These are phyloP conservation scores for Lactuca sativa DNA, from an alignment of 129 eudicot species.

Conservation along the genomic window DNA sequence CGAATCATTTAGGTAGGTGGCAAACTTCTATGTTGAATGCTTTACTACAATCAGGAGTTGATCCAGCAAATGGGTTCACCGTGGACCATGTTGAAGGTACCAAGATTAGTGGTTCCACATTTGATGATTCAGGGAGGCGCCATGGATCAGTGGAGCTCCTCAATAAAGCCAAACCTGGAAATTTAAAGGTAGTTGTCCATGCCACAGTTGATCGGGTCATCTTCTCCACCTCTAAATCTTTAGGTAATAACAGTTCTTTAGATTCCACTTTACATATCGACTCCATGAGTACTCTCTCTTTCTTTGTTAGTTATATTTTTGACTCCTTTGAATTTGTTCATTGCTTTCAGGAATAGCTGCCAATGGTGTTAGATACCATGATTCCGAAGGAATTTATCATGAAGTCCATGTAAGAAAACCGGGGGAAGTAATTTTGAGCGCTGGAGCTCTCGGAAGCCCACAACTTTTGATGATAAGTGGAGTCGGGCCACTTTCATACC, in stretches of 20 bases:
- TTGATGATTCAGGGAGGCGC: slow-evolving; percentile 44
- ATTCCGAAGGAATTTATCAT: slow-evolving; percentile 1
- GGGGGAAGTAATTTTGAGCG: slow-evolving; percentile 27
- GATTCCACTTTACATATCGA: not conserved
- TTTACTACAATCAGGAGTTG: slow-evolving; percentile 27
- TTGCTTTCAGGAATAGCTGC: slow-evolving; percentile 4
- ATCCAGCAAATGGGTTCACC: slow-evolving; percentile 34
- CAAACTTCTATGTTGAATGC: slow-evolving; percentile 26
- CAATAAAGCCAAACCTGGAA: slow-evolving; percentile 29
- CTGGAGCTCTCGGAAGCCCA: slow-evolving; percentile 26
- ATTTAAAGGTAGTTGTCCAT: slow-evolving; percentile 35
- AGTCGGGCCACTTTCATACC: not conserved
- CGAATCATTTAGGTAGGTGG: slow-evolving; percentile 11
- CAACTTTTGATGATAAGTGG: slow-evolving; percentile 25
- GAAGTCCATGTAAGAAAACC: not conserved
- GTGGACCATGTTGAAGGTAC: slow-evolving; percentile 39
- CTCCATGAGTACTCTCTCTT: too few relatives aligned
- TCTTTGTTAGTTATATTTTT: too few relatives aligned
- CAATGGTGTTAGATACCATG: slow-evolving; percentile 12
- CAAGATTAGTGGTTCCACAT: slow-evolving; percentile 39
- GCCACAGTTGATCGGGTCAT: slow-evolving; percentile 42
- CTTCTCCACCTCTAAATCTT: slow-evolving; percentile 7
- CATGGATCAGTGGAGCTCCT: slow-evolving; percentile 51
- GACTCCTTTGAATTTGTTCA: too few relatives aligned
- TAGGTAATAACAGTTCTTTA: slow-evolving; percentile 5